phyloP scores from a whole-genome alignment of 2,329 filamentous ascomycete species.

The Corinectria fuckeliana region DNA sequence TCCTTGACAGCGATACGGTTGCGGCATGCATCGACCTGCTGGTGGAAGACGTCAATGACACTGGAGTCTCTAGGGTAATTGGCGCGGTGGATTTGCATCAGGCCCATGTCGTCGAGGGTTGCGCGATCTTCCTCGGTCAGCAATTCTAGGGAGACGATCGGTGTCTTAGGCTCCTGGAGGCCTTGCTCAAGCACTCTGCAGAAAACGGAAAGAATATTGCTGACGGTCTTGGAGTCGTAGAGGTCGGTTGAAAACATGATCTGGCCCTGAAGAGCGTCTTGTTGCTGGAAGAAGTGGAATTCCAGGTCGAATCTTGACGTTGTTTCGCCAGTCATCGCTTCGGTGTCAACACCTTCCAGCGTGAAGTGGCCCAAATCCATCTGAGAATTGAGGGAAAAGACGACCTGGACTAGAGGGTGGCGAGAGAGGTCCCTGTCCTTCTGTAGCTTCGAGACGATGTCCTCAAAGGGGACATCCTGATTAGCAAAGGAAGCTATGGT shows the following conservation, averaged over 20 bases:
- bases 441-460: conserved; percentile 21
- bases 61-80: conserved; percentile 29
- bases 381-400: conserved; percentile 30
- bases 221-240: conserved; percentile 28
- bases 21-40: conserved; percentile 24
- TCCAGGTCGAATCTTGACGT: conserved; percentile 34
- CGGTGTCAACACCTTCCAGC: conserved; percentile 22
- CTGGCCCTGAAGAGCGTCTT: conserved; percentile 10
- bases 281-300: conserved; percentile 34
- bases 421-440: conserved; percentile 19
- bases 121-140: background rate
- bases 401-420: conserved; percentile 22
- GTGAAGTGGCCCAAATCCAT: conserved; percentile 25
- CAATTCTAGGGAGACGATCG: conserved; percentile 9
- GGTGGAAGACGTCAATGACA: conserved; percentile 33
- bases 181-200: conserved; percentile 21
- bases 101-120: conserved; percentile 20
- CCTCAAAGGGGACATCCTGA: conserved; percentile 35
- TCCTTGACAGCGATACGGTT: conserved; percentile 30
- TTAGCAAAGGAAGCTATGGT: conserved; percentile 22
- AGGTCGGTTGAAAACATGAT: conserved; percentile 32
- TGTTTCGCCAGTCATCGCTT: background rate
- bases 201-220: conserved; percentile 25
- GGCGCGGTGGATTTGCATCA: conserved; percentile 18
- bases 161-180: conserved; percentile 10